A percentile compares a stretch with the other conserved stretches of the same genome.
Conservation (phyloP, 306 rosid genomes). For the Cyclanthera cordifolia region DNA sequence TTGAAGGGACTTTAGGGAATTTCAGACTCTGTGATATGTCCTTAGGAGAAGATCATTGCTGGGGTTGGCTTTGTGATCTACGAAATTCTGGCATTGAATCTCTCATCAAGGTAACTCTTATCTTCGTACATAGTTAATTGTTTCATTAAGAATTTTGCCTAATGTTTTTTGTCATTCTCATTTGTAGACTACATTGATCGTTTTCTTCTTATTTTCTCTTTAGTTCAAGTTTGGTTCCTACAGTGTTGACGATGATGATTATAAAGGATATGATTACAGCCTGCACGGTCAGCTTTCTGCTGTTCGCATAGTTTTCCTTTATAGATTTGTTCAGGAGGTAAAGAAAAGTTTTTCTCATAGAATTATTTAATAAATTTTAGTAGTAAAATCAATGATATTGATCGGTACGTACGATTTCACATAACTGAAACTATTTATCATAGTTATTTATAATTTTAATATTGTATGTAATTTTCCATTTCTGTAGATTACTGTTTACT, state of each 20-base stretch:
- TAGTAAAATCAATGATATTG: constrained; percentile 9
- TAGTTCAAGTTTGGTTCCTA: constrained; percentile 89
- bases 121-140: constrained; percentile 5
- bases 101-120: constrained; percentile 56
- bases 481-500: constrained; percentile 70
- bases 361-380: constrained; percentile 4
- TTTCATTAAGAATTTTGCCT: constrained; percentile 7
- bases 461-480: neutral
- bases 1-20: constrained; percentile 88
- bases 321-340: constrained; percentile 98
- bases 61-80: constrained; percentile 97
- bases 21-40: constrained; percentile 79
- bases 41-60: constrained; percentile 57
- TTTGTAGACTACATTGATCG: neutral
- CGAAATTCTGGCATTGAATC: constrained; percentile 94
- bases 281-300: constrained; percentile 88
- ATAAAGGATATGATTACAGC: constrained; percentile 81
- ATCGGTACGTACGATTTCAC: neutral
- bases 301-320: constrained; percentile 86
- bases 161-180: constrained; percentile 7
- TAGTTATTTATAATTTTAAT: neutral
- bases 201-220: constrained; percentile 25
- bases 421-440: neutral
- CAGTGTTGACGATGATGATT: constrained; percentile 79
- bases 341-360: constrained; percentile 12